phyloP scores from a whole-genome alignment of 352 stramenopile species.

The Phytopythium mirpurense region DNA sequence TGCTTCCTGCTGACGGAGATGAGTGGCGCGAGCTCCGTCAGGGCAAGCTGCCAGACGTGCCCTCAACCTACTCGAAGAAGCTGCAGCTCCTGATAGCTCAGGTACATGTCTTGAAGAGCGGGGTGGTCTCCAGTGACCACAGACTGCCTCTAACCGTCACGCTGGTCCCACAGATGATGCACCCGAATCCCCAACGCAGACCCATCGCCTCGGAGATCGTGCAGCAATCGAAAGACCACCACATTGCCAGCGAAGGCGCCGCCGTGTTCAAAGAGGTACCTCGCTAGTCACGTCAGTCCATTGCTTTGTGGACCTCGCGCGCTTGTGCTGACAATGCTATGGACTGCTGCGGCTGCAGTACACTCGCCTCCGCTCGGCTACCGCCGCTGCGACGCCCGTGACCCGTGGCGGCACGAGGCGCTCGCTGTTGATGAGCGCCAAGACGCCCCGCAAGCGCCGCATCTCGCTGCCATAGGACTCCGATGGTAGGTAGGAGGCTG shows the following conservation, averaged over 20 bases:
- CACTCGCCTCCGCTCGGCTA: neutral
- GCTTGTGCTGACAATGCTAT: neutral
- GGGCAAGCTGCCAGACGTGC: conserved; percentile 36
- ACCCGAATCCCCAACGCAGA: conserved; percentile 30
- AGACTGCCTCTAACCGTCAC: neutral
- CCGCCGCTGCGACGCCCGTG: neutral
- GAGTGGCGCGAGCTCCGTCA: conserved; percentile 65
- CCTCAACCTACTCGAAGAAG: conserved; percentile 40
- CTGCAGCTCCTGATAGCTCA: conserved; percentile 31
- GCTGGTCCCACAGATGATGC: conserved; percentile 46
- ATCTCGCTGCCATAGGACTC: conserved; percentile 9
- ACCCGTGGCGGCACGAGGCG: conserved; percentile 1
- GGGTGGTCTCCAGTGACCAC: neutral
- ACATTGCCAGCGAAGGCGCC: conserved; percentile 9
- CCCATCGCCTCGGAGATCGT: conserved; percentile 39
- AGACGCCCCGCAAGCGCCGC: conserved; percentile 22
- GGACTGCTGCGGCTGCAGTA: neutral
- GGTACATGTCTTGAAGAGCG: conserved; percentile 16
- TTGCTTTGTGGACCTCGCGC: neutral
- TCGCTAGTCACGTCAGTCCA: too few relatives aligned
- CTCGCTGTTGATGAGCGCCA: neutral
- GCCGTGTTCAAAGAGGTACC: conserved; percentile 25
- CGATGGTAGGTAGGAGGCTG: too few relatives aligned
- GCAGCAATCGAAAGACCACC: conserved; percentile 14
- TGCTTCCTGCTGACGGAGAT: conserved; percentile 44